Base-by-base conservation (phyloP, 2,329 filamentous ascomycete species). In the Colletotrichum limetticola region DNA sequence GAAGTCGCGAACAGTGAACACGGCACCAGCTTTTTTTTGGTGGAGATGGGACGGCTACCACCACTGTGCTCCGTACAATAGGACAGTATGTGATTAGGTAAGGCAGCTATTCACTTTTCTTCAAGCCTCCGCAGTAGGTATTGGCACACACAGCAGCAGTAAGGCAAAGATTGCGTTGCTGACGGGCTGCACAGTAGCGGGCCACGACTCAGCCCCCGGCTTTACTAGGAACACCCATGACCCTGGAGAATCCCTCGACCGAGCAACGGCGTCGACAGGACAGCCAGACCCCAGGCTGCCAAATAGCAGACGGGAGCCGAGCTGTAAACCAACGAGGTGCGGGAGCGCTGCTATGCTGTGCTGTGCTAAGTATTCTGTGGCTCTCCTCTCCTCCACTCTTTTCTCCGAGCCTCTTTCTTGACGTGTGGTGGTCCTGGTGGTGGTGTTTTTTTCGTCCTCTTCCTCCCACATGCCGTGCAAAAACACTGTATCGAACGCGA, bases 151-250 rank as follows among this genome's bases (percentile, higher is more conserved):
- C 32, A 35, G 32, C 32, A 35, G 32, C 32, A 35, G 32, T 35
- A 37, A 37, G 35, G 35, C 35, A 37, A 49, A 64, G 28, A 56
- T 65, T 65, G 30, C 52, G 66, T 42, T 72, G 70, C 70, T 72
- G 70, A 70, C 66, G 53, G 66, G 70, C 66, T 70, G 66, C 55
- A 62, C 60, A 57, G 49, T 69, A 69, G 65, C 65, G 69, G 42
- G 69, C 59, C 61, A 30, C 71, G 66, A 73, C 71, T 73, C 71
- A 73, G 71, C 71, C 71, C 69, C 66, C 66, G 61, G 46, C 58
- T 22, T 26, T 61, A 26, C 71, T 71, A 46, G 67, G 71, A 42
- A 61, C 55, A 73, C 56, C 71, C 71, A 70, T 73, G 71, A 61
- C 61, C 53, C 22, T 35, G 26, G 56, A 49, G 28, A 63, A 71